Evolutionary conservation across 306 rosid species (phyloP), one percentile per base, ranked within the genome.

Genomic region (Trichosanthes cucumerina): DNA sequence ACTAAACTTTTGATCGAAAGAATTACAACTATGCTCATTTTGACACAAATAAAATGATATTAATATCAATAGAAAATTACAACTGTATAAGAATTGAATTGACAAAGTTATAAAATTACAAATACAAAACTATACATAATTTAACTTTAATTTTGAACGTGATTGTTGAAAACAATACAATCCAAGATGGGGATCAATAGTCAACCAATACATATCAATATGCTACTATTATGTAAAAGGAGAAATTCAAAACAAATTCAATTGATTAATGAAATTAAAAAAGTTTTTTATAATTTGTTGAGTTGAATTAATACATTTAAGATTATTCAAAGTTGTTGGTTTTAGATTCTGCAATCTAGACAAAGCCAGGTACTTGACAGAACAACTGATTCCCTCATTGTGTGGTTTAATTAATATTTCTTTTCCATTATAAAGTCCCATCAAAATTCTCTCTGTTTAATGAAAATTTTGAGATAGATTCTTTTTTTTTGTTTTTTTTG

Each of bases 281-380:
- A 21, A 7, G 8, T 59, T 59, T 59, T 10, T 24, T 3, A n/a
- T 59, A 12, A 24, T 10, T 58, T 24, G 0, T 58, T 9, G 16
- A 58, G 34, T 58, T 58, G 64, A 28, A 28, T 28, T 28, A 58
- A 58, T 58, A 58, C 26, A 58, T 9, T 58, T 58, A 9, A 60
- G n/a, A 18, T 16, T 63, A 63, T 63, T 63, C 1, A 34, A 33
- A 33, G n/a, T 63, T 34, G 66, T 62, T 62, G 41, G 72, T 36
- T 34, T 64, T 65, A 39, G 75, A 69, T 69, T 69, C 53, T 41
- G 53, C 19, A 69, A 69, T 69, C 11, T 69, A 39, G 50, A 69
- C 75, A 69, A 68, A 41, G 75, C 75, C 75, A 69, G 75, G 34
- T 69, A 69, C 34, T 69, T 69, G 75, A 69, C 75, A 69, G 75